A percentile compares a stretch with the other conserved stretches of the same genome.
These are phyloP conservation scores for Parasarocladium wereldwijsianum DNA, from an alignment of 2,329 filamentous ascomycete genomes.

Conservation along the genomic window DNA sequence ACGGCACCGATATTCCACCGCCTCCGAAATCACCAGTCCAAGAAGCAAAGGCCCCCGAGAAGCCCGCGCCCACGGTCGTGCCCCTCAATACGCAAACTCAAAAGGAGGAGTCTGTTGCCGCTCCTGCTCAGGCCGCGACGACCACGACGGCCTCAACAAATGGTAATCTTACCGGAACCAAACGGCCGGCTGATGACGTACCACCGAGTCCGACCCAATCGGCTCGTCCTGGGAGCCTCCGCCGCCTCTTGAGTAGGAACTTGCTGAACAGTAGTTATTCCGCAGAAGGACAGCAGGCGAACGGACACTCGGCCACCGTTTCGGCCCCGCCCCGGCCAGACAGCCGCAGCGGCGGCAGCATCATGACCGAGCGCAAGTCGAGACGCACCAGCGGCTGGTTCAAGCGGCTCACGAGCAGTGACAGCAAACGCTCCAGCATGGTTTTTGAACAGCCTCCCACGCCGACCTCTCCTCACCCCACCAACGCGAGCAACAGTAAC, in stretches of 20 bases:
- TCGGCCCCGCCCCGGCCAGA: constrained; percentile 24
- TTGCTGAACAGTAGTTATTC: constrained; percentile 36
- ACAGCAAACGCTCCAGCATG: constrained; percentile 25
- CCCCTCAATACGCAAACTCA: not conserved
- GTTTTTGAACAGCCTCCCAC: constrained; percentile 19
- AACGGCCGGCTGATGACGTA: constrained; percentile 33
- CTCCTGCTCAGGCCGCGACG: constrained; percentile 3
- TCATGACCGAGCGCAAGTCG: constrained; percentile 36
- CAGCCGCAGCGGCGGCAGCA: constrained; percentile 33
- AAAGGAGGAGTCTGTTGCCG: constrained; percentile 4
- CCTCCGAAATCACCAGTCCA: constrained; percentile 39
- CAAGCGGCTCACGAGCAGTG: constrained; percentile 29
- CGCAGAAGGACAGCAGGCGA: constrained; percentile 30
- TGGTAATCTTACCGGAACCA: constrained; percentile 30
- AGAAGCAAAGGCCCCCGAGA: constrained; percentile 28
- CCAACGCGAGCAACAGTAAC: constrained; percentile 14
- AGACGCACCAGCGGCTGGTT: constrained; percentile 47
- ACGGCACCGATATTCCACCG: constrained; percentile 45
- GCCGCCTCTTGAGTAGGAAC: constrained; percentile 40
- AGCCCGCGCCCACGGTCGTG: constrained; percentile 4
- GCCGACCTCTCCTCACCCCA: constrained; percentile 9
- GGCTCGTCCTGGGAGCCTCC: constrained; percentile 36
- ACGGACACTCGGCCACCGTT: constrained; percentile 17
- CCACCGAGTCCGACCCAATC: constrained; percentile 38
- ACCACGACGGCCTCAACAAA: constrained; percentile 16